These are phyloP conservation scores for Evernia prunastri DNA, from an alignment of 495 filamentous ascomycete species.

Conservation along the genomic window DNA sequence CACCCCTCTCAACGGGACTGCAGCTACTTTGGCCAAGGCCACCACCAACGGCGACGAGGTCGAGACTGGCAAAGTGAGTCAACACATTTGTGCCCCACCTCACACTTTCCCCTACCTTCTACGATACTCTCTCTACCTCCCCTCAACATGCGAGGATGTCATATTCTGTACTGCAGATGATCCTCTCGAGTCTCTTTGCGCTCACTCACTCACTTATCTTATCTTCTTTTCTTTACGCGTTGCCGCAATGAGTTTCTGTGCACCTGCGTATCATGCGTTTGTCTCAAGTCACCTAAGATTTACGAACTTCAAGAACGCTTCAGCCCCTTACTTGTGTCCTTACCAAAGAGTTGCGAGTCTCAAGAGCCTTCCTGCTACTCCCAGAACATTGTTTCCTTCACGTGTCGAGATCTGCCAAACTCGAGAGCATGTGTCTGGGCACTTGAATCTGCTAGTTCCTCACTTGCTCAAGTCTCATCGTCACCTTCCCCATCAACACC, in stretches of 20 bases:
- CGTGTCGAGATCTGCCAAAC: not conserved
- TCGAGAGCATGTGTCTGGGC: not conserved
- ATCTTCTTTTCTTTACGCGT: not conserved
- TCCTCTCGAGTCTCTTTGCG: not conserved
- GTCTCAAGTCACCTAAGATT: not conserved
- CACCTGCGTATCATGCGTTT: not conserved
- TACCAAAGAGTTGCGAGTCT: not conserved
- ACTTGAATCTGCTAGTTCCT: not conserved
- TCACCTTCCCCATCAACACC: not conserved
- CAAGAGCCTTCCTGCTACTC: not conserved
- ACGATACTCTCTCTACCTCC: not conserved
- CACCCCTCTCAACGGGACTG: not conserved
- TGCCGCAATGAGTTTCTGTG: not conserved
- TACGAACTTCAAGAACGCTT: not conserved
- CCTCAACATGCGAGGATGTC: not conserved
- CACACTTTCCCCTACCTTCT: not conserved
- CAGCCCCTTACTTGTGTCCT: not conserved
- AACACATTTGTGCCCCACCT: not conserved
- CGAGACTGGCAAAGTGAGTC: conserved; percentile 7
- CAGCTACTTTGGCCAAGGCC: conserved; percentile 2
- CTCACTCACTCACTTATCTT: not conserved
- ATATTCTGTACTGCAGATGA: not conserved
- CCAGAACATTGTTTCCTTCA: too few relatives aligned
- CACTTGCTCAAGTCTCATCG: not conserved
- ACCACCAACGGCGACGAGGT: not conserved